Percentiles rank a stretch among this genome's conserved stretches.
phyloP scores from a whole-genome alignment of 495 filamentous ascomycete species.

The Ramalina intermedia region DNA sequence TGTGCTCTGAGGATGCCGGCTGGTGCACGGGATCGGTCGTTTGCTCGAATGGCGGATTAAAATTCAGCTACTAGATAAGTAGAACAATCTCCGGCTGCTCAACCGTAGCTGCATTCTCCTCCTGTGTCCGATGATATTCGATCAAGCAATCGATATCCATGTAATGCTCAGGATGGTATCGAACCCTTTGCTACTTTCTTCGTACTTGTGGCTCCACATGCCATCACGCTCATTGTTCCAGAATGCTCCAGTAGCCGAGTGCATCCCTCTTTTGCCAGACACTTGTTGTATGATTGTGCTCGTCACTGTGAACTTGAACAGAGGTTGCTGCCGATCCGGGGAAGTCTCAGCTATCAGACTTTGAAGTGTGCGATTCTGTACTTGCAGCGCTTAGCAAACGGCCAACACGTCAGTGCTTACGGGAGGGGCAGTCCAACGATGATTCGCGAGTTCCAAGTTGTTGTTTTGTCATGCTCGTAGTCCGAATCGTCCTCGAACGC shows the following conservation, averaged over 20 bases:
- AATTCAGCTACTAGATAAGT: conserved; percentile 32
- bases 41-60: conserved; percentile 78
- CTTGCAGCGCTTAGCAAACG: not conserved
- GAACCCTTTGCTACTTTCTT: conserved; percentile 72
- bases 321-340: conserved; percentile 28
- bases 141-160: conserved; percentile 52
- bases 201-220: conserved; percentile 96
- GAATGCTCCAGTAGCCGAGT: conserved; percentile 84
- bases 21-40: conserved; percentile 82
- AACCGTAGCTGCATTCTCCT: not conserved
- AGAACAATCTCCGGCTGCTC: no score
- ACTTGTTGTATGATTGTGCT: conserved; percentile 95
- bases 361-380: conserved; percentile 72
- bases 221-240: conserved; percentile 97
- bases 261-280: conserved; percentile 65
- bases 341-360: conserved; percentile 68
- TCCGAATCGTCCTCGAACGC: conserved; percentile 52
- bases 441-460: conserved; percentile 77
- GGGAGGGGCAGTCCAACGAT: conserved; percentile 47
- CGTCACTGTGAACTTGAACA: conserved; percentile 87
- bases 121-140: not conserved
- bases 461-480: conserved; percentile 73
- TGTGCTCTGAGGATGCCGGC: conserved; percentile 54
- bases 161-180: conserved; percentile 86
- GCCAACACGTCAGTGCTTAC: not conserved